Conservation (phyloP, 108 stramenopile species). For the Ochromonas danica region DNA sequence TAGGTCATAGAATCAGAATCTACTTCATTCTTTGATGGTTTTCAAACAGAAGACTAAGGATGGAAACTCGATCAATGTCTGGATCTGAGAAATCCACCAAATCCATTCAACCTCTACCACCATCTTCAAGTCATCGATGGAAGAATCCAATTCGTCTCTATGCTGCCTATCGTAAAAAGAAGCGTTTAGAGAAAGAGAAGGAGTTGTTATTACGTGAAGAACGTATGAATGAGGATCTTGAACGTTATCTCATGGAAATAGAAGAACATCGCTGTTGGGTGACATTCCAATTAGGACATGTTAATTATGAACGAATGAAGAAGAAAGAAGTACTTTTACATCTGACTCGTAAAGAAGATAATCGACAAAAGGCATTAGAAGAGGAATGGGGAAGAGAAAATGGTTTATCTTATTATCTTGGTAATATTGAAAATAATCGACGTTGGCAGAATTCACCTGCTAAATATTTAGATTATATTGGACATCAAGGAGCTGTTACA, state of each 20-base stretch:
- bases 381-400: neutral
- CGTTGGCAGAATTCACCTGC: slow-evolving; percentile 27
- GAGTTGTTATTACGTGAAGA: slow-evolving; percentile 8
- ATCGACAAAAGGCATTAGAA: neutral
- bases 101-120: too few relatives aligned
- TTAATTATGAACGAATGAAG: slow-evolving; percentile 25
- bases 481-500: slow-evolving; percentile 18
- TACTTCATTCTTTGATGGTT: too few relatives aligned
- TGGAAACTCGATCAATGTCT: too few relatives aligned
- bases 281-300: neutral
- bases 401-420: slow-evolving; percentile 8
- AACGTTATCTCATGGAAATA: slow-evolving; percentile 28
- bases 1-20: too few relatives aligned
- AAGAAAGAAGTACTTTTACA: neutral
- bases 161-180: neutral
- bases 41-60: too few relatives aligned
- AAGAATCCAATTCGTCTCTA: neutral
- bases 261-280: slow-evolving; percentile 32
- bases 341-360: neutral
- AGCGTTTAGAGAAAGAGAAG: neutral
- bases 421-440: neutral
- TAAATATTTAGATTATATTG: slow-evolving; percentile 21
- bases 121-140: too few relatives aligned
- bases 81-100: too few relatives aligned
- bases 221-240: slow-evolving; percentile 31